phyloP scores from a whole-genome alignment of 2,329 filamentous ascomycete genomes.

The Ceratocystis harringtonii region DNA sequence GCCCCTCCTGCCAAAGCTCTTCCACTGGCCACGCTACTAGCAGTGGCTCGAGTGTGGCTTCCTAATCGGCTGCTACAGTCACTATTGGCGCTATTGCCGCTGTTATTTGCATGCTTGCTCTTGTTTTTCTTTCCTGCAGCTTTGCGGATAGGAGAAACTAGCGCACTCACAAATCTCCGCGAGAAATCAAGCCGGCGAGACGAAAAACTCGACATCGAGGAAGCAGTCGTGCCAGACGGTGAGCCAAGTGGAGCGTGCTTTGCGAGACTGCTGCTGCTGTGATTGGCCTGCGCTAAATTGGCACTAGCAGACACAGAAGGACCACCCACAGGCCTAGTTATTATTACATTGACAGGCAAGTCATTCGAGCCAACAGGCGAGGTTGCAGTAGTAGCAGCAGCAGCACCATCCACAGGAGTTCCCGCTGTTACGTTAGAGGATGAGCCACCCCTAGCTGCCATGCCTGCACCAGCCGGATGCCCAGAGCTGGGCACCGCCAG shows the following conservation, averaged over 20 bases:
- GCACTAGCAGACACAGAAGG: background rate
- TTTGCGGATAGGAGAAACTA: constrained; percentile 8
- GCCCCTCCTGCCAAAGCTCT: background rate
- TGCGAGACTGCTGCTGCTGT: too few species aligned
- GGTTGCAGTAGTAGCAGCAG: background rate
- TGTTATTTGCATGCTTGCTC: background rate
- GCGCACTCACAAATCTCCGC: constrained; percentile 5
- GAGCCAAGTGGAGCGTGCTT: background rate
- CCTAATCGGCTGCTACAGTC: background rate
- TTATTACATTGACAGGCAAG: background rate
- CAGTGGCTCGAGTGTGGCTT: background rate
- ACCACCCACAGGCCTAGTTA: background rate
- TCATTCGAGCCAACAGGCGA: background rate
- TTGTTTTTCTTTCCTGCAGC: background rate
- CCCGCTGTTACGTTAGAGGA: background rate
- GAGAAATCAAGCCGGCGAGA: constrained; percentile 8
- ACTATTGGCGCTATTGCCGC: background rate
- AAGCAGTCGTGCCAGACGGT: background rate
- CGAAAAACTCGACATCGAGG: background rate
- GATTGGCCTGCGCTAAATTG: background rate
- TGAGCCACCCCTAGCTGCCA: too few species aligned
- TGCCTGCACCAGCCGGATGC: background rate
- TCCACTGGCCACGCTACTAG: background rate
- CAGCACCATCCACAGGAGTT: background rate
- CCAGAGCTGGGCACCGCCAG: background rate